Evolutionary conservation across 1,284 basidiomycete species (phyloP).

Genomic region (Tilletia walkeri): DNA sequence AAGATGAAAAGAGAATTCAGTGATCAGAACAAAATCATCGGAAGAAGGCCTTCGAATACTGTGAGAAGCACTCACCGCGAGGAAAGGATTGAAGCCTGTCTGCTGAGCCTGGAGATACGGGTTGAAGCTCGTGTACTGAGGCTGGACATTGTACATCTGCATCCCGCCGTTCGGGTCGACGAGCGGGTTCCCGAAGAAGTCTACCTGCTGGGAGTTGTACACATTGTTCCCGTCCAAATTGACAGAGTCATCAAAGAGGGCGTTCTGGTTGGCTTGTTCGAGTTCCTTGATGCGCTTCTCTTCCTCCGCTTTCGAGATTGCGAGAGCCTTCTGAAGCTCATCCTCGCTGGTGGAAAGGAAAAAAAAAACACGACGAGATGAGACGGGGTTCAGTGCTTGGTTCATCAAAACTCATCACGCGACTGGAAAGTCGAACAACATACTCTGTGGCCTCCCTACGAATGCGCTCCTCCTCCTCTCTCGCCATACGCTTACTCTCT

Average conservation of each 20-base stretch:
- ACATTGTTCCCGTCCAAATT: slow-evolving; percentile 46
- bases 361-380: neutral
- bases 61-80: slow-evolving; percentile 18
- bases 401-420: neutral
- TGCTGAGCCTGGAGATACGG: slow-evolving; percentile 60
- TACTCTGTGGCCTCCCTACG: slow-evolving; percentile 42
- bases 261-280: slow-evolving; percentile 71
- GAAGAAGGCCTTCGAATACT: neutral
- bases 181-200: slow-evolving; percentile 47
- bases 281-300: slow-evolving; percentile 58
- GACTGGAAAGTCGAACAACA: neutral
- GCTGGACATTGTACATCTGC: slow-evolving; percentile 53
- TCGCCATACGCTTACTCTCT: slow-evolving; percentile 58
- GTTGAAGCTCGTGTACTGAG: slow-evolving; percentile 63
- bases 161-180: slow-evolving; percentile 35
- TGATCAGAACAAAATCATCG: neutral
- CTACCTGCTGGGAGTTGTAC: slow-evolving; percentile 47
- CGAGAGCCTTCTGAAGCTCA: slow-evolving; percentile 75
- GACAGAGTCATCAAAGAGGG: slow-evolving; percentile 73
- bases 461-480: slow-evolving; percentile 48
- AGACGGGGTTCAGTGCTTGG: neutral
- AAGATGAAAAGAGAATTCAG: neutral
- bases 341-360: slow-evolving; percentile 62
- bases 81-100: slow-evolving; percentile 46
- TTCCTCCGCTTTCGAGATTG: slow-evolving; percentile 77